Evolutionary conservation across 2,329 filamentous ascomycete genomes (phyloP).

Genomic region (Cordyceps militaris): DNA sequence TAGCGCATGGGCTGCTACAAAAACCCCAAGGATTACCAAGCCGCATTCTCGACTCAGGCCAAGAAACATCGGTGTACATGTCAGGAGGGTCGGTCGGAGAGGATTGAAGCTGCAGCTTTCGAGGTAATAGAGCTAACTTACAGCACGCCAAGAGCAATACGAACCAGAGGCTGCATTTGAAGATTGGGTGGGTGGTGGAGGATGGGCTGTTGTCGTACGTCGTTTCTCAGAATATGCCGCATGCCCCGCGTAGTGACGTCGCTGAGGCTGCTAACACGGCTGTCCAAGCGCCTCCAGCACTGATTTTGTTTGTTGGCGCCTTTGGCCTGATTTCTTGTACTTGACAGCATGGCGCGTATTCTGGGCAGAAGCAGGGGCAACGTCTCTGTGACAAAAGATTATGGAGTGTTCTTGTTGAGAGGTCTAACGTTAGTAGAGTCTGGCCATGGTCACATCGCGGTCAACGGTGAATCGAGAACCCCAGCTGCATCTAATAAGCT

Average conservation of each 20-base stretch:
- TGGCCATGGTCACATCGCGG: background rate
- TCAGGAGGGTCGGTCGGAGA: background rate
- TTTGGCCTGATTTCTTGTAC: background rate
- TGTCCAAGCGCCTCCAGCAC: constrained; percentile 3
- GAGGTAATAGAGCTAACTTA: background rate
- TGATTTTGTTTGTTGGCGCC: background rate
- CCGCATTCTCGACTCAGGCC: background rate
- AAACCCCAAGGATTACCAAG: background rate
- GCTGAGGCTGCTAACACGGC: constrained; percentile 1
- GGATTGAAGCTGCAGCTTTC: background rate
- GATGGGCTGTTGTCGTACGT: background rate
- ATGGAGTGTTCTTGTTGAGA: background rate
- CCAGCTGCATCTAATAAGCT: background rate
- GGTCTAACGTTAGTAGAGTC: background rate
- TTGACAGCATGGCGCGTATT: background rate
- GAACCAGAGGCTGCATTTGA: background rate
- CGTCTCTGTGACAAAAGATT: background rate
- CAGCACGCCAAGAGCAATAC: constrained; percentile 8
- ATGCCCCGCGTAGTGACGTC: constrained; percentile 11
- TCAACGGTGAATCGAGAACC: background rate
- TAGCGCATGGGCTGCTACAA: background rate
- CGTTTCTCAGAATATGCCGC: constrained; percentile 7
- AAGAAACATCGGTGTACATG: constrained; percentile 1
- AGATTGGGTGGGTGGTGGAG: background rate
- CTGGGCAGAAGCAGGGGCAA: background rate